A percentile compares a stretch with the other conserved stretches of the same genome.
Evolutionary conservation across 1,139 yeast species (phyloP).

Genomic region (Candida labiduridarum): DNA sequence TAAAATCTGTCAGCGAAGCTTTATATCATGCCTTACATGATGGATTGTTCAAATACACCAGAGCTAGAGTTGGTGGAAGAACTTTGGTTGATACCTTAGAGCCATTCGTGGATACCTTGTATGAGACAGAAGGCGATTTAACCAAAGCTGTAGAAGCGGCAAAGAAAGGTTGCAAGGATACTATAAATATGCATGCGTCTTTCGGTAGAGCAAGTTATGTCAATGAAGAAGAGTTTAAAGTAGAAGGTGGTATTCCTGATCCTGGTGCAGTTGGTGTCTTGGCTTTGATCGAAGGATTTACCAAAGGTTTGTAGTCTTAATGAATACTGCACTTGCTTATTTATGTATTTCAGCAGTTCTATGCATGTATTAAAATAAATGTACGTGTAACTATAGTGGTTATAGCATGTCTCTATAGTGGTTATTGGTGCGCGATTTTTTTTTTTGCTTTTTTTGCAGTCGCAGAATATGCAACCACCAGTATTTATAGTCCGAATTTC

Average conservation of each 20-base stretch:
- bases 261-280: conserved; percentile 91
- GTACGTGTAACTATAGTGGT: conserved; percentile 13
- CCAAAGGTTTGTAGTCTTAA: conserved; percentile 9
- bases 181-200: conserved; percentile 75
- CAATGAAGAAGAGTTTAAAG: conserved; percentile 54
- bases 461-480: neutral
- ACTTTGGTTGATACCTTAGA: conserved; percentile 86
- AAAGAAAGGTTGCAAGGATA: conserved; percentile 70
- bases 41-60: conserved; percentile 69
- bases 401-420: conserved; percentile 2
- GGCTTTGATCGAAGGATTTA: conserved; percentile 63
- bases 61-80: conserved; percentile 88
- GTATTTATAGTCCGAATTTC: conserved; percentile 1
- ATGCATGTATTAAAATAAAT: neutral
- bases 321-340: too few species aligned
- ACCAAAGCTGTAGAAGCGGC: conserved; percentile 69
- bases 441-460: conserved; percentile 8
- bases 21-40: conserved; percentile 40
- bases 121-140: conserved; percentile 48
- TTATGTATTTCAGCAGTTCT: too few species aligned
- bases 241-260: conserved; percentile 75
- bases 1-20: conserved; percentile 31
- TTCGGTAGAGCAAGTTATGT: conserved; percentile 96
- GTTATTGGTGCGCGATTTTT: neutral
- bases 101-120: conserved; percentile 75